A percentile compares a stretch with the other conserved stretches of the same genome.
phyloP scores from a whole-genome alignment of 352 stramenopile species.

The Phytophthora citrophthora region DNA sequence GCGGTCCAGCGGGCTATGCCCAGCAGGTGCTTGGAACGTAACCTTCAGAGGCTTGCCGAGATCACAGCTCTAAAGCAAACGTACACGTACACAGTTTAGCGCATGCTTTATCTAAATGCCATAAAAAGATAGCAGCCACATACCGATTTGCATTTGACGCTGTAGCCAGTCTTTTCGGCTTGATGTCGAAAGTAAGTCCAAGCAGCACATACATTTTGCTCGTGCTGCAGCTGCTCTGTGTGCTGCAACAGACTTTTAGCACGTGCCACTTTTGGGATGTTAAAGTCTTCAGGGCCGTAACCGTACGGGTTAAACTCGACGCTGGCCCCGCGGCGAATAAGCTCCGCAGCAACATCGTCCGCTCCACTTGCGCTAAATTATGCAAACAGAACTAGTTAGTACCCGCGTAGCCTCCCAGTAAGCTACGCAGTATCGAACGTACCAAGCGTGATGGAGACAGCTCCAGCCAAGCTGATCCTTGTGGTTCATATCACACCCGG shows the following conservation, averaged over 20 bases:
- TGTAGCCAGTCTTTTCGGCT: slow-evolving; percentile 67
- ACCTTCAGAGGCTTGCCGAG: slow-evolving; percentile 82
- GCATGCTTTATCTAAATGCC: not conserved
- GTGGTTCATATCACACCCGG: slow-evolving; percentile 88
- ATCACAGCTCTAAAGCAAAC: slow-evolving; percentile 64
- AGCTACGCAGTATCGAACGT: slow-evolving; percentile 5
- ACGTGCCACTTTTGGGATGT: slow-evolving; percentile 80
- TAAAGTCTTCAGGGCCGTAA: slow-evolving; percentile 86
- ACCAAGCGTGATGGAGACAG: slow-evolving; percentile 89
- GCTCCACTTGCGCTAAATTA: slow-evolving; percentile 67
- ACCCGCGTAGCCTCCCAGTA: too few relatives aligned
- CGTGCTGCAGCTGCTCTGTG: slow-evolving; percentile 86
- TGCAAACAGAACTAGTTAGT: slow-evolving; percentile 14
- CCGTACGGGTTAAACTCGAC: slow-evolving; percentile 88
- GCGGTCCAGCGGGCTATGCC: slow-evolving; percentile 77
- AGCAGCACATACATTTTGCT: slow-evolving; percentile 75
- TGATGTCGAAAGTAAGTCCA: slow-evolving; percentile 85
- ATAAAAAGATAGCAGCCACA: slow-evolving; percentile 6
- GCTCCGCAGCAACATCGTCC: slow-evolving; percentile 71
- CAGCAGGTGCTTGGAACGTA: slow-evolving; percentile 71
- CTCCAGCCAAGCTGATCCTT: slow-evolving; percentile 84
- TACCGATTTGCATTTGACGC: slow-evolving; percentile 79
- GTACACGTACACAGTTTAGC: slow-evolving; percentile 4
- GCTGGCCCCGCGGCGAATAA: slow-evolving; percentile 71
- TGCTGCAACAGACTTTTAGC: slow-evolving; percentile 88